Evolutionary conservation across 768 basidiomycete genomes (phyloP).

Genomic region (Rickenella mellea): DNA sequence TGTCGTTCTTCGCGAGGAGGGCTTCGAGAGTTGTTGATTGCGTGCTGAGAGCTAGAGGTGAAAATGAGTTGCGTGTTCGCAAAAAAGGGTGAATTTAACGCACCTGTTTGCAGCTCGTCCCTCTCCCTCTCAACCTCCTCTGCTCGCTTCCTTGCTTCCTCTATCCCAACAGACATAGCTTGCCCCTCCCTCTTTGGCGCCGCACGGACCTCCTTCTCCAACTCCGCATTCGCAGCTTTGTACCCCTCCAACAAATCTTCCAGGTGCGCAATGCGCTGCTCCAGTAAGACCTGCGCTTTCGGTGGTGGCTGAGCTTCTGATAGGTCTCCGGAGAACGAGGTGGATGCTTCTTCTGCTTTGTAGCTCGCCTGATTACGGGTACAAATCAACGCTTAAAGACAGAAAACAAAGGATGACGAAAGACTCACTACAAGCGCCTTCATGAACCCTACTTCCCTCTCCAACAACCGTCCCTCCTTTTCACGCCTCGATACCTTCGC

Average conservation of each 20-base stretch:
- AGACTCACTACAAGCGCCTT: conserved; percentile 56
- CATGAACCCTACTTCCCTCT: conserved; percentile 59
- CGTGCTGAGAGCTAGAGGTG: conserved; percentile 29
- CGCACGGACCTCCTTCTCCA: conserved; percentile 33
- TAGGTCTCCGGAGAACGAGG: not conserved
- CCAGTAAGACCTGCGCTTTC: conserved; percentile 25
- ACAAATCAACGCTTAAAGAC: not conserved
- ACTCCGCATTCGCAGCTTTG: conserved; percentile 35
- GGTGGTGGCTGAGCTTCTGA: conserved; percentile 15
- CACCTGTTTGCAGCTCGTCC: conserved; percentile 12
- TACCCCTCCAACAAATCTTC: conserved; percentile 47
- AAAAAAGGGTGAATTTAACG: not conserved
- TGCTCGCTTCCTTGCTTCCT: not conserved
- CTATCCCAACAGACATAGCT: not conserved
- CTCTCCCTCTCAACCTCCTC: conserved; percentile 27
- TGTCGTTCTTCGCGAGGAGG: conserved; percentile 49
- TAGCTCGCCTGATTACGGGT: conserved; percentile 44
- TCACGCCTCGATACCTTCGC: conserved; percentile 27
- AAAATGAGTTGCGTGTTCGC: not conserved
- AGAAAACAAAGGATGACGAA: not conserved
- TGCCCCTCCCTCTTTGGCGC: too few species aligned
- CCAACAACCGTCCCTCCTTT: conserved; percentile 30
- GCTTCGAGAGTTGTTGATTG: conserved; percentile 20
- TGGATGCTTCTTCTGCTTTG: conserved; percentile 40
- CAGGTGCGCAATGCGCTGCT: conserved; percentile 41